Base-by-base conservation (phyloP, 495 filamentous ascomycete species). In the Aspergillus ostianus region DNA sequence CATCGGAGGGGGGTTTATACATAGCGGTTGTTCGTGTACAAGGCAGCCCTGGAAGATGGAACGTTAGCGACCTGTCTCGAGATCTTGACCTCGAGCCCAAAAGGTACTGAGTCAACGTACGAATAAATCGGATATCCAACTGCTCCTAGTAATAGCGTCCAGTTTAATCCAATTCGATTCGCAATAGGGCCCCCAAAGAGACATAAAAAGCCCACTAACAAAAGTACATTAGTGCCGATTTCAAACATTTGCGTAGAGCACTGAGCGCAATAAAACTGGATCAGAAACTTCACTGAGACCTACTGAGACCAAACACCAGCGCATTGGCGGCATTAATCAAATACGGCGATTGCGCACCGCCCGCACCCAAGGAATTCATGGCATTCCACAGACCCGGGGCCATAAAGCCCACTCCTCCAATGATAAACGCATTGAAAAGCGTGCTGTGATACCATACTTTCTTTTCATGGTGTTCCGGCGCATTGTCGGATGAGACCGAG, bases 311-410 rank as follows among this genome's bases (percentile, higher is more conserved):
- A 61, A 87, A 87, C 2, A 83, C 85, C n/a, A 88, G 68, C 0
- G 84, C 79, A 68, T 87, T 87, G 3, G 83, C 85, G n/a, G 78
- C 80, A 61, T 87, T 87, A 56, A 88, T 79, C 32, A 88, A 77
- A 53, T 79, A 80, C 6, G 86, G 86, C 26, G 66, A 77, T 60
- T 82, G 76, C 15, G 77, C 77, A 29, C 86, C 86, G 46, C 86
- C 86, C 17, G 85, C 86, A 26, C 86, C 86, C n/a, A 88, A 75
- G 0, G 82, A 83, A 64, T 86, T 88, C 82, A 88, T 87, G 17
- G 86, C 86, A 62, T 80, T 80, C 69, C 68, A 75, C 30, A 77
- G 47, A 12, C 74, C 74, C 0, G 72, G 74, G 7, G 73, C 73
- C 19, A 74, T 55, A 53, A 77, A 77, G 26, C 73, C 73, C 1